Base-by-base conservation (phyloP, 495 filamentous ascomycete genomes). In the Sphaerosporella brunnea region DNA sequence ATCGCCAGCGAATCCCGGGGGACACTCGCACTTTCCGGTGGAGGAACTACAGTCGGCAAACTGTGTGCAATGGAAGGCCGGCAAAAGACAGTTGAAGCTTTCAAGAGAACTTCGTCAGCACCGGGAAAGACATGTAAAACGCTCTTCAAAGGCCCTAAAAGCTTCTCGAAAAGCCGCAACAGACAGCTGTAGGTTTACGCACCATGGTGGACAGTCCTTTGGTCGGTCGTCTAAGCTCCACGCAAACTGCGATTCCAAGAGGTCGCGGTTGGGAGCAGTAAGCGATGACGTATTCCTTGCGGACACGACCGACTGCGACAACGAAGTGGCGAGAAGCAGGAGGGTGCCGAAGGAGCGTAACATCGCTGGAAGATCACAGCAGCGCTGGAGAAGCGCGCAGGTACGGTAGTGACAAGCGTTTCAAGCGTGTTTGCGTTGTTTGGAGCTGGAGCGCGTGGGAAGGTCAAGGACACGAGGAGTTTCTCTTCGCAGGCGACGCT, bases 81-180 rank as follows among this genome's bases (percentile, higher is more conserved):
- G 85, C 16, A 96, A 74, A 45, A 93, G 81, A 65, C 90, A 97
- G 79, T 97, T 95, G 72, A 97, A 97, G 66, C 90, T 78, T 50
- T n/a, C 34, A 37, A 30, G 11, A 7, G 45, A 56, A 45, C 0
- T 15, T 15, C 18, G 28, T 54, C 45, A 54, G 51, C 26, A 46
- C 11, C 35, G 23, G 8, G 47, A 65, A 52, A 39, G 37, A 45
- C 37, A 21, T n/a, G n/a, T n/a, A n/a, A n/a, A 42, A 20, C 23
- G 3, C 15, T 47, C 43, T n/a, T 9, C n/a, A 26, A 20, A 24
- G 47, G 34, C 52, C 21, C 54, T 48, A 40, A 38, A 9, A 16
- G 28, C 18, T n/a, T n/a, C n/a, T 25, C 19, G 5, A 25, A 4
- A 11, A 36, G 9, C 35, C 2, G 25, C 5, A 21, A 24, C 23